Evolutionary conservation across 129 eudicot genomes (phyloP).

Genomic region (Oenanthe sinensis): DNA sequence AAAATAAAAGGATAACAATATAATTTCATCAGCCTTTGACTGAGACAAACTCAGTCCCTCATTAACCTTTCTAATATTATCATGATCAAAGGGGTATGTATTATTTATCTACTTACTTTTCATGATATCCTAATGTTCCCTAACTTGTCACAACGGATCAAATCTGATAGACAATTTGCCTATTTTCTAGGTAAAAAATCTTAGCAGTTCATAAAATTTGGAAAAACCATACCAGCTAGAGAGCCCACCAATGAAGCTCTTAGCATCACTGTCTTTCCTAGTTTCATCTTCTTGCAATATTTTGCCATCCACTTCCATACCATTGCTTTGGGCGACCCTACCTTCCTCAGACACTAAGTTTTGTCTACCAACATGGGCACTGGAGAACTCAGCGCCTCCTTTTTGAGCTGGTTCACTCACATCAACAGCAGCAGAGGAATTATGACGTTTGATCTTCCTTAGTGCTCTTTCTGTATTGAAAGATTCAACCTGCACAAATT

Average conservation of each 20-base stretch:
- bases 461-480: slow-evolving; percentile 56
- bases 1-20: background rate
- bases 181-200: background rate
- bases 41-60: background rate
- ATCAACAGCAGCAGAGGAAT: slow-evolving; percentile 27
- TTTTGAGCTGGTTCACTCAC: slow-evolving; percentile 22
- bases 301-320: slow-evolving; percentile 37
- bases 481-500: slow-evolving; percentile 57
- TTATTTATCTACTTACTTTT: background rate
- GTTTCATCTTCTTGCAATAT: slow-evolving; percentile 21
- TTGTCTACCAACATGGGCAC: slow-evolving; percentile 29
- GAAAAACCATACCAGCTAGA: slow-evolving; percentile 49
- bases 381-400: slow-evolving; percentile 22
- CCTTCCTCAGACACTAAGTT: slow-evolving; percentile 23
- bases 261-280: slow-evolving; percentile 20
- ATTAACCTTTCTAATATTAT: background rate
- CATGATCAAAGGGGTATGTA: background rate
- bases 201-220: background rate
- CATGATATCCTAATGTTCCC: background rate
- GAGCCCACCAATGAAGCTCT: slow-evolving; percentile 40
- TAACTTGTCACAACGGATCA: background rate
- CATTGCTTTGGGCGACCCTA: slow-evolving; percentile 23
- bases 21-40: background rate
- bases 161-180: background rate
- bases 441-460: slow-evolving; percentile 67